A percentile compares a stretch with the other conserved stretches of the same genome.
These are phyloP conservation scores for Scolecobasidium constrictum DNA, from an alignment of 2,329 filamentous ascomycete species.

Conservation along the genomic window DNA sequence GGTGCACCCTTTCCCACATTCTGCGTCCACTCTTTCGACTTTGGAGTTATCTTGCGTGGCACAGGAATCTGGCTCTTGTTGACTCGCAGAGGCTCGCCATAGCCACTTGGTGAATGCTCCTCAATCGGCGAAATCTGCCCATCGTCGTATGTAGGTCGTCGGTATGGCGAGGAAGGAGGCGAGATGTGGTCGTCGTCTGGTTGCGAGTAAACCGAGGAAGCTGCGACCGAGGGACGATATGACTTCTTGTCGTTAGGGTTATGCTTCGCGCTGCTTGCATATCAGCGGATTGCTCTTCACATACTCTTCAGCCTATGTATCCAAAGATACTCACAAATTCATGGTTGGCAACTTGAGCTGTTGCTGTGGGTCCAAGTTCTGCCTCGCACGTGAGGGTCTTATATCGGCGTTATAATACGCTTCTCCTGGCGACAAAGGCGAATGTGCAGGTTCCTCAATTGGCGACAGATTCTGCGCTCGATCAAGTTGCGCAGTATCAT, in stretches of 20 bases:
- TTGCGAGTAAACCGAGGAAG: constrained; percentile 52
- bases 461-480: constrained; percentile 2
- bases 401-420: constrained; percentile 6
- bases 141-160: constrained; percentile 11
- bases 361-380: constrained; percentile 2
- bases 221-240: constrained; percentile 17
- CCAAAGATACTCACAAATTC: constrained; percentile 7
- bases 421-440: neutral
- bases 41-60: constrained; percentile 6
- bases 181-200: constrained; percentile 21
- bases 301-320: too few relatives aligned
- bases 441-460: neutral
- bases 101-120: constrained; percentile 15
- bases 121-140: constrained; percentile 29
- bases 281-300: neutral
- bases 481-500: constrained; percentile 2
- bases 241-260: neutral
- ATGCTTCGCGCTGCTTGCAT: neutral
- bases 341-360: neutral
- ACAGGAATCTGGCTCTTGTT: constrained; percentile 10
- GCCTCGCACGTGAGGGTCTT: neutral
- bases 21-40: constrained; percentile 7
- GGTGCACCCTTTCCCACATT: constrained; percentile 7
- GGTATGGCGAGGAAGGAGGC: constrained; percentile 12
- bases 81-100: constrained; percentile 3